phyloP scores from a whole-genome alignment of 2,329 filamentous ascomycete species.

The Dactylellina cionopaga region DNA sequence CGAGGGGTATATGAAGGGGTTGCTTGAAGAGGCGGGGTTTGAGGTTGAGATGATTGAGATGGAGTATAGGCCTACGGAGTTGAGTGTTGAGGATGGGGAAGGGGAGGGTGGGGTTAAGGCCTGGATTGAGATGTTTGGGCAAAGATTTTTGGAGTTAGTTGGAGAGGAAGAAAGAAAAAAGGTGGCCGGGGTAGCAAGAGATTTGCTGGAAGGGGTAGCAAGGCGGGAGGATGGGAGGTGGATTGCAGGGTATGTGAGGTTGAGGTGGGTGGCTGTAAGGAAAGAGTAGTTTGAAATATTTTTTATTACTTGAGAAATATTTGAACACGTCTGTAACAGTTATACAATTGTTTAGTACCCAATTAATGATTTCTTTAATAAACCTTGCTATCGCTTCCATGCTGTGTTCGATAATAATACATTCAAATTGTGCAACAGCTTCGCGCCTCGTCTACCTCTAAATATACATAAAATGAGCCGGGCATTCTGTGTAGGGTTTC shows the following conservation, averaged over 20 bases:
- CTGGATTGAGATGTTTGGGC: conserved; percentile 56
- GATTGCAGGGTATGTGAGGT: conserved; percentile 55
- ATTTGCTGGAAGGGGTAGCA: conserved; percentile 53
- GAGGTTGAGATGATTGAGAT: conserved; percentile 53
- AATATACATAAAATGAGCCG: too few relatives aligned
- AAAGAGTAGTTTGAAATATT: conserved; percentile 55
- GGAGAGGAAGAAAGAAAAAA: conserved; percentile 30
- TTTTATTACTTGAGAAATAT: conserved; percentile 6
- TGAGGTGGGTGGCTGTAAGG: conserved; percentile 56
- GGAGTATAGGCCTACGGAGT: conserved; percentile 54
- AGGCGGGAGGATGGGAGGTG: conserved; percentile 53
- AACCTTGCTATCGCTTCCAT: too few relatives aligned
- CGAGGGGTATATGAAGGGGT: conserved; percentile 24
- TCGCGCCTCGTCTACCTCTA: too few relatives aligned
- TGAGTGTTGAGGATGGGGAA: conserved; percentile 38
- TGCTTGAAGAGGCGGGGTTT: conserved; percentile 54
- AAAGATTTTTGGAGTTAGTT: conserved; percentile 53
- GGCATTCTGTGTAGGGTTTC: too few relatives aligned
- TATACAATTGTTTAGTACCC: too few relatives aligned
- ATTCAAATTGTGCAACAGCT: too few relatives aligned
- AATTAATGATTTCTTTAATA: too few relatives aligned
- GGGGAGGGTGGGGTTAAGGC: conserved; percentile 54
- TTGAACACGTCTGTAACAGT: too few relatives aligned
- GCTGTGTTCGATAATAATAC: too few relatives aligned
- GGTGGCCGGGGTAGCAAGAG: conserved; percentile 47